Percentiles rank a stretch among this genome's conserved stretches.
These are phyloP conservation scores for Trichoderma polysporum DNA, from an alignment of 2,329 filamentous ascomycete species.

Conservation along the genomic window DNA sequence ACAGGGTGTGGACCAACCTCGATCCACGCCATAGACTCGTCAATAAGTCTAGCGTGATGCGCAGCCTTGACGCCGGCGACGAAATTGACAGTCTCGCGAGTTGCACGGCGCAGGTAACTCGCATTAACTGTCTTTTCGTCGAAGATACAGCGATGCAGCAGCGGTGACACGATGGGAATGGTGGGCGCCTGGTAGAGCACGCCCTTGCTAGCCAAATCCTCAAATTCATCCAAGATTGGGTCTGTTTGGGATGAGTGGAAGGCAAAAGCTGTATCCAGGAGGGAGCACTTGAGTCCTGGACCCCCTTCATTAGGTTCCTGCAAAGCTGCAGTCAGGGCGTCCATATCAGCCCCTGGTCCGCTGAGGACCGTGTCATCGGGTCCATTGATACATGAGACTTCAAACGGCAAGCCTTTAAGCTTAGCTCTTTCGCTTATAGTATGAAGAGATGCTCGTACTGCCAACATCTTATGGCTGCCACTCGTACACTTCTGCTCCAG, in stretches of 20 bases:
- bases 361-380: constrained; percentile 56
- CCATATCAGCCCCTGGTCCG: constrained; percentile 22
- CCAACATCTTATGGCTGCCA: constrained; percentile 37
- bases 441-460: constrained; percentile 30
- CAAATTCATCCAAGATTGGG: constrained; percentile 58
- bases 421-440: constrained; percentile 15
- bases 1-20: constrained; percentile 68
- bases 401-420: constrained; percentile 28
- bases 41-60: constrained; percentile 24
- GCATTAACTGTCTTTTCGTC: neutral
- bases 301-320: neutral
- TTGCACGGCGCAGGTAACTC: neutral
- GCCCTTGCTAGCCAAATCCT: constrained; percentile 39
- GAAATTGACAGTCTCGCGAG: neutral
- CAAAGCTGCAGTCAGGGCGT: neutral
- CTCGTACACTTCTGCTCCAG: constrained; percentile 53
- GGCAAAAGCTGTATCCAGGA: constrained; percentile 51
- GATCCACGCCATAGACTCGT: constrained; percentile 56
- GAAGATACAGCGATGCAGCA: constrained; percentile 38
- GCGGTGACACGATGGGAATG: constrained; percentile 66
- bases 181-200: constrained; percentile 41
- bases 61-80: neutral
- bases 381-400: constrained; percentile 61
- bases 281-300: constrained; percentile 32
- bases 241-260: constrained; percentile 56